Conservation (phyloP, 2,329 filamentous ascomycete genomes). For the Arthrinium phaeospermum region DNA sequence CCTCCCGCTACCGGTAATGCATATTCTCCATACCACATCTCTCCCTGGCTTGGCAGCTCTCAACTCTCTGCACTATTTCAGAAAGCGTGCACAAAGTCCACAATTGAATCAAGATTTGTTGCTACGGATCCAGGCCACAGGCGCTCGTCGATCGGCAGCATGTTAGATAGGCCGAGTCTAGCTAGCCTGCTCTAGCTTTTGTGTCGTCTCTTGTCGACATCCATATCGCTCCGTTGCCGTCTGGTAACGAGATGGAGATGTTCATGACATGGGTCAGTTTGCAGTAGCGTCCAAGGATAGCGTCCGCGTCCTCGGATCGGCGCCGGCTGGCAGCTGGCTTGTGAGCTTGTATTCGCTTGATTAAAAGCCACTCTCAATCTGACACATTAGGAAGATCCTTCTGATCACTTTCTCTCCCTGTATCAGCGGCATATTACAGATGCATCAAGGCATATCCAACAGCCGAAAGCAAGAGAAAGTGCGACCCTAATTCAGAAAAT, state of each 20-base stretch:
- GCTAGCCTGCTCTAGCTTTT: background rate
- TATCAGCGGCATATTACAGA: background rate
- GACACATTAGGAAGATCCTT: background rate
- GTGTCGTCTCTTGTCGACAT: background rate
- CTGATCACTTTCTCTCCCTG: background rate
- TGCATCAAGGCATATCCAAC: background rate
- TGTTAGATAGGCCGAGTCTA: background rate
- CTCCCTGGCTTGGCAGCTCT: background rate
- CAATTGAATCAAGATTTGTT: constrained; percentile 8
- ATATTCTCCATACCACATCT: background rate
- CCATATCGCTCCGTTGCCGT: background rate
- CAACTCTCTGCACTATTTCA: background rate
- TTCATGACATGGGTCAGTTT: constrained; percentile 4
- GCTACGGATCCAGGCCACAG: background rate
- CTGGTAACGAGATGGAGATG: constrained; percentile 9
- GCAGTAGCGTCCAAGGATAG: constrained; percentile 2
- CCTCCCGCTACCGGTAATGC: background rate
- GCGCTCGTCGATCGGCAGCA: background rate
- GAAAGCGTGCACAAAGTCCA: background rate
- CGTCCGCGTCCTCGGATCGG: background rate
- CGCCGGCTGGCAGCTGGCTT: background rate
- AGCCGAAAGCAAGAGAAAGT: background rate
- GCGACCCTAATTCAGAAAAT: too few relatives aligned
- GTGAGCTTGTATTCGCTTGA: constrained; percentile 1
- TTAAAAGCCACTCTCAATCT: constrained; percentile 10